Base-by-base conservation (phyloP, 495 filamentous ascomycete species). In the Corynascus novoguineensis region DNA sequence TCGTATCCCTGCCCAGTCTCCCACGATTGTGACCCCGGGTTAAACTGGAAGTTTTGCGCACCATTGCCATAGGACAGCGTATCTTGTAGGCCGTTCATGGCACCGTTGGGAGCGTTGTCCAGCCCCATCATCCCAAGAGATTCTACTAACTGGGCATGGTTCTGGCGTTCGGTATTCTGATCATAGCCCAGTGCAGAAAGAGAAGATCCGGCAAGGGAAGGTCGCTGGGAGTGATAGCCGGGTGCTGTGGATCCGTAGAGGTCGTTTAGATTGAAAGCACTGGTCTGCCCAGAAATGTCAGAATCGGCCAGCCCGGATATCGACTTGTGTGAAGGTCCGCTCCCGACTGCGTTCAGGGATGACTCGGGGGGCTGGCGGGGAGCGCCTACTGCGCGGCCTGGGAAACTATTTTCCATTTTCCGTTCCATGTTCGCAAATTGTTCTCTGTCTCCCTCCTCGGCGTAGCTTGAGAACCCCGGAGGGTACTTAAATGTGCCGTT, bases 21-120 rank as follows among this genome's bases (percentile, higher is more conserved):
- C 74, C 73, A 77, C 24, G 68, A 49, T 41, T 71, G 71, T 17
- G 70, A 68, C 6, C 49, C 65, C 1, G 73, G 67, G 52, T 75
- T 73, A 42, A 71, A 60, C 49, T 69, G 67, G 52, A 71, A 71
- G 2, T 56, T 59, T 37, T 68, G 64, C 14, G 47, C 22, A 4
- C 38, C 58, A 5, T 50, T 50, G 22, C 37, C 46, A 31, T 50
- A 68, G 3, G 50, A 41, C 11, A 42, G 19, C 17, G 50, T 53
- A 21, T 51, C 55, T 2, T 46, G 15, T 22, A 56, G 14, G 35
- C 49, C 49, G 44, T 54, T 59, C n/a, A 53, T 28, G 24, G 42
- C 10, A 5, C 55, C 60, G 32, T 49, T 60, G 4, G 56, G n/a
- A 5, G 4, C 38, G 24, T 38, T 58, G 11, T 24, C 34, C 6